Conservation (phyloP, 768 basidiomycete genomes). For the Pisolithus sp. region DNA sequence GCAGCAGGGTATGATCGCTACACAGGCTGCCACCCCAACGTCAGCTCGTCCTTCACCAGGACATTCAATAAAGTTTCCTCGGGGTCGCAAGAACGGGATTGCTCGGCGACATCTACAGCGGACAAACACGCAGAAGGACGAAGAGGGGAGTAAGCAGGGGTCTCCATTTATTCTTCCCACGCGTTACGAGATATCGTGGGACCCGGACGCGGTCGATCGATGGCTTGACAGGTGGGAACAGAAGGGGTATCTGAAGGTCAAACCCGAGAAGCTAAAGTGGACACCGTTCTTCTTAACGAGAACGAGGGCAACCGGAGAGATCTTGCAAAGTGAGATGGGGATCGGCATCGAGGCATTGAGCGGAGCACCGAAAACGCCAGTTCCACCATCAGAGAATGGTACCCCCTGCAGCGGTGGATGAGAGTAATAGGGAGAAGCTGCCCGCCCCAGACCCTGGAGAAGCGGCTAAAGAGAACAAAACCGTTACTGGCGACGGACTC, state of each 20-base stretch:
- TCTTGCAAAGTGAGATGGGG: slow-evolving; percentile 16
- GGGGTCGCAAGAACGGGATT: slow-evolving; percentile 59
- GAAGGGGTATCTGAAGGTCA: slow-evolving; percentile 72
- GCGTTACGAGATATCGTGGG: slow-evolving; percentile 72
- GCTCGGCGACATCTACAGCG: slow-evolving; percentile 60
- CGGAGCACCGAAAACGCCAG: slow-evolving; percentile 7
- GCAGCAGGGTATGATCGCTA: slow-evolving; percentile 69
- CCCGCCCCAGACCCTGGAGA: slow-evolving; percentile 8
- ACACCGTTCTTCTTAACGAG: slow-evolving; percentile 80
- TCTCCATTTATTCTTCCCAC: slow-evolving; percentile 57
- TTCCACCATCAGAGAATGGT: slow-evolving; percentile 15
- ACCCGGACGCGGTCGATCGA: slow-evolving; percentile 55
- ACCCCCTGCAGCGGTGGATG: slow-evolving; percentile 17
- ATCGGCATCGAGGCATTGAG: slow-evolving; percentile 9
- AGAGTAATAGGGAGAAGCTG: slow-evolving; percentile 12
- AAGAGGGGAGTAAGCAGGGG: slow-evolving; percentile 32
- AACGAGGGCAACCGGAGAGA: slow-evolving; percentile 24
- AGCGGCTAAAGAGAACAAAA: slow-evolving; percentile 12
- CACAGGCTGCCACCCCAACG: slow-evolving; percentile 42
- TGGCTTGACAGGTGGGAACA: slow-evolving; percentile 65
- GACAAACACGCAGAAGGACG: slow-evolving; percentile 39
- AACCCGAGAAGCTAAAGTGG: slow-evolving; percentile 88
- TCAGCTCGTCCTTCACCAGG: slow-evolving; percentile 63
- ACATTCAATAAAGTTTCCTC: slow-evolving; percentile 68
- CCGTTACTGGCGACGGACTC: background rate